Evolutionary conservation across 2,329 filamentous ascomycete species (phyloP).

Genomic region (Colletotrichum shisoi): DNA sequence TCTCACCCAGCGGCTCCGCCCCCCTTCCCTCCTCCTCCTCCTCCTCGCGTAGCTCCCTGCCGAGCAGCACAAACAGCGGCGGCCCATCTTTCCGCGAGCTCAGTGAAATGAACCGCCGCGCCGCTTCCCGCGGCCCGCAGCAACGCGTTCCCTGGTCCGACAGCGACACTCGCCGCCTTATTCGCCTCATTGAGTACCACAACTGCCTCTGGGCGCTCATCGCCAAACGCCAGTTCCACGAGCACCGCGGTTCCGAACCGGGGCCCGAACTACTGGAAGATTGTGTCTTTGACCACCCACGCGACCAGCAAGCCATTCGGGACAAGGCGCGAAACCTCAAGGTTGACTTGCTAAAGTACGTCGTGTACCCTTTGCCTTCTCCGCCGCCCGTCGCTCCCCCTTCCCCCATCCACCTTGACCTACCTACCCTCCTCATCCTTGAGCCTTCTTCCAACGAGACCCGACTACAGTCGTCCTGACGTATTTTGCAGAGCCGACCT

Average conservation of each 20-base stretch:
- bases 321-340: constrained; percentile 68
- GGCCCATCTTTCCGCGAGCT: constrained; percentile 41
- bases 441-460: too few relatives aligned
- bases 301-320: constrained; percentile 64
- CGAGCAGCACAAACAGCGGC: constrained; percentile 44
- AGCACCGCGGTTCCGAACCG: background rate
- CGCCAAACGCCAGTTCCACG: constrained; percentile 40
- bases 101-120: constrained; percentile 25
- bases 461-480: constrained; percentile 40
- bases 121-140: constrained; percentile 32
- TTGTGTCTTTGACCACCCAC: constrained; percentile 53
- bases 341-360: constrained; percentile 58
- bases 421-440: too few relatives aligned
- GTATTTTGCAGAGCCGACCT: constrained; percentile 47
- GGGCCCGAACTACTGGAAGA: constrained; percentile 38
- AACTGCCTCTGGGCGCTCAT: constrained; percentile 53
- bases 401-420: background rate
- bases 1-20: constrained; percentile 30
- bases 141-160: constrained; percentile 54
- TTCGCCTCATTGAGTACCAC: constrained; percentile 52
- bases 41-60: constrained; percentile 41
- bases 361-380: constrained; percentile 8
- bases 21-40: constrained; percentile 38
- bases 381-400: background rate
- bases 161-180: constrained; percentile 53